A percentile compares a stretch with the other conserved stretches of the same genome.
phyloP scores from a whole-genome alignment of 176 grass and related monocot genomes.

The Phragmites australis region DNA sequence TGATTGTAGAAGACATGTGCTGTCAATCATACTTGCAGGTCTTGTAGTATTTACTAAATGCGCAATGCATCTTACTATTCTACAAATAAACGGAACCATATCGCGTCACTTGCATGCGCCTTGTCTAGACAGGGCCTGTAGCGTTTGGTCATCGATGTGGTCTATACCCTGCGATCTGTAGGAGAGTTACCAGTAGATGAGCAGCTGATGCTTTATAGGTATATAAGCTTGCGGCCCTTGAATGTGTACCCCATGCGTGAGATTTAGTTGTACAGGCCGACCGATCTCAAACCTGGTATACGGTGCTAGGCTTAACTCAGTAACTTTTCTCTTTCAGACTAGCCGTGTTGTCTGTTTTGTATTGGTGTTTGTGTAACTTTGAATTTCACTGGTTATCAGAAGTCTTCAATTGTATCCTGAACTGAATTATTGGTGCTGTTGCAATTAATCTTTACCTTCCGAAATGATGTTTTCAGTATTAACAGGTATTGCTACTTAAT shows the following conservation, averaged over 20 bases:
- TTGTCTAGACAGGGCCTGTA: constrained; percentile 19
- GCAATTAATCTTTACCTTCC: neutral
- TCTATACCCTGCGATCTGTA: constrained; percentile 27
- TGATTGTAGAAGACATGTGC: constrained; percentile 13
- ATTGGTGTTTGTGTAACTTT: constrained; percentile 18
- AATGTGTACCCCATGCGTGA: constrained; percentile 8
- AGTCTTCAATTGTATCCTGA: constrained; percentile 17
- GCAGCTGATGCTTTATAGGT: constrained; percentile 33
- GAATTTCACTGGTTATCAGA: neutral
- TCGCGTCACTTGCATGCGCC: neutral
- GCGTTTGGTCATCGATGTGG: neutral
- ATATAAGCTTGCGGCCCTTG: constrained; percentile 25
- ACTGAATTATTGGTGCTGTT: neutral
- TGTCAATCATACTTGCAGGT: constrained; percentile 21
- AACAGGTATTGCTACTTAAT: neutral
- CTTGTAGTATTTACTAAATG: constrained; percentile 34
- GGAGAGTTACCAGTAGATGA: constrained; percentile 33
- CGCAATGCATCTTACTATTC: constrained; percentile 27
- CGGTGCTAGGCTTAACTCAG: constrained; percentile 7
- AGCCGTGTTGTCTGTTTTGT: constrained; percentile 35
- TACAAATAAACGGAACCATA: constrained; percentile 42
- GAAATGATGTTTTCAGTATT: neutral
- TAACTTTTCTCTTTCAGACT: constrained; percentile 24
- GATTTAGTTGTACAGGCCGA: constrained; percentile 55
- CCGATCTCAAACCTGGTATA: constrained; percentile 42